phyloP scores from a whole-genome alignment of 768 basidiomycete genomes.

The Mrakia gelida region DNA sequence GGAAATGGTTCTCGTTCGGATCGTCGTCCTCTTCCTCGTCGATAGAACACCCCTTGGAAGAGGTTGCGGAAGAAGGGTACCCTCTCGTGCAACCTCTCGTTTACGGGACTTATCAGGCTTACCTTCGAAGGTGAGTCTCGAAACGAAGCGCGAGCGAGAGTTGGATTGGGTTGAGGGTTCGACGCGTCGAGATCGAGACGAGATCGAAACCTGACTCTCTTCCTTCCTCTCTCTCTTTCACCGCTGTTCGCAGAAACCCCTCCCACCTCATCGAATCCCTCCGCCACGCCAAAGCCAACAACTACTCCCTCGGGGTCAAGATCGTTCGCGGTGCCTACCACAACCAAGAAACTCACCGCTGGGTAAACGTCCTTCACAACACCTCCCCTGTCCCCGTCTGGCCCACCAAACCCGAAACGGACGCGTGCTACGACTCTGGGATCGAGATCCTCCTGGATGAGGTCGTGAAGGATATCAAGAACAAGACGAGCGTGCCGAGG shows the following conservation, averaged over 20 bases:
- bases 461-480: slow-evolving; percentile 50
- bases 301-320: slow-evolving; percentile 80
- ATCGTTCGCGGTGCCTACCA: slow-evolving; percentile 93
- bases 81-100: slow-evolving; percentile 59
- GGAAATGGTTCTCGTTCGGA: slow-evolving; percentile 39
- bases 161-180: background rate
- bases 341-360: slow-evolving; percentile 54
- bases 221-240: too few species aligned
- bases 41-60: slow-evolving; percentile 20
- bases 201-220: background rate
- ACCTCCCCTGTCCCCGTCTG: slow-evolving; percentile 60
- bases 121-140: slow-evolving; percentile 61
- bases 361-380: slow-evolving; percentile 62
- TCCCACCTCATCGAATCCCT: slow-evolving; percentile 63
- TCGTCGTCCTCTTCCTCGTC: slow-evolving; percentile 25
- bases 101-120: slow-evolving; percentile 85
- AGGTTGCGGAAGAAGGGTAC: slow-evolving; percentile 18
- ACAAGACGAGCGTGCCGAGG: slow-evolving; percentile 36
- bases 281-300: slow-evolving; percentile 58
- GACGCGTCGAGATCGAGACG: background rate
- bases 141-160: too few species aligned
- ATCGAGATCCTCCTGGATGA: slow-evolving; percentile 55
- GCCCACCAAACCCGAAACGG: slow-evolving; percentile 64
- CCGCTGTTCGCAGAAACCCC: slow-evolving; percentile 57
- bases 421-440: slow-evolving; percentile 65